Evolutionary conservation across 345 rosid species (phyloP), one percentile per base, ranked within the genome.

Genomic region (Salix arbutifolia): DNA sequence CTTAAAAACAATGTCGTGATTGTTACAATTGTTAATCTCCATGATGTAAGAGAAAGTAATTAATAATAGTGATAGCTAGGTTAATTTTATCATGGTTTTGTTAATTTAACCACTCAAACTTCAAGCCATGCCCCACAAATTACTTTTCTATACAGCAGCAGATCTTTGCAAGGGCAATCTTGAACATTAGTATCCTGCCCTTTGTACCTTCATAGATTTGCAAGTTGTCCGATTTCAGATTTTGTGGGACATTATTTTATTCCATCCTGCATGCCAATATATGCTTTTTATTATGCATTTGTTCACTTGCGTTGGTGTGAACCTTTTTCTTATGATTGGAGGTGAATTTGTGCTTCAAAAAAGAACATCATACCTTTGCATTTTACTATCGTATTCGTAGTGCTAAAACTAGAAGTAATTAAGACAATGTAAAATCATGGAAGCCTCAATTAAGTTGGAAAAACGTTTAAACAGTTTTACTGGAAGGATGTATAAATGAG

Each of bases 191-290:
- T 64, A 42, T 42, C 33, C 73, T 77, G 76, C 71, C 72, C 74
- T 73, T 75, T 79, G 71, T 71, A 64, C 38, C 30, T 77, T 76
- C 50, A 12, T 77, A 79, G 85, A 83, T 71, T 81, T 81, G 81
- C 86, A 77, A 81, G 78, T 70, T 76, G 81, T 83, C 78, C 71
- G 73, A 75, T 73, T 61, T 74, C 71, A 69, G 80, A 77, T 86
- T 86, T 81, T 75, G 85, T 83, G 85, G 88, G 85, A 30, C 86
- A 85, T 30, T 73, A 69, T 71, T 70, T 76, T 76, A 73, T 76
- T 81, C 79, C 75, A 58, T 72, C 75, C 60, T 52, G 58, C n/a
- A 52, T 52, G 58, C 7, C 58, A 52, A 19, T 52, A 52, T 6
- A 52, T 52, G 58, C 69, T 37, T 72, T 40, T 12, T 40, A 26